Base-by-base conservation (phyloP, 139 green algal species). In the Limnomonas spitsbergensis region DNA sequence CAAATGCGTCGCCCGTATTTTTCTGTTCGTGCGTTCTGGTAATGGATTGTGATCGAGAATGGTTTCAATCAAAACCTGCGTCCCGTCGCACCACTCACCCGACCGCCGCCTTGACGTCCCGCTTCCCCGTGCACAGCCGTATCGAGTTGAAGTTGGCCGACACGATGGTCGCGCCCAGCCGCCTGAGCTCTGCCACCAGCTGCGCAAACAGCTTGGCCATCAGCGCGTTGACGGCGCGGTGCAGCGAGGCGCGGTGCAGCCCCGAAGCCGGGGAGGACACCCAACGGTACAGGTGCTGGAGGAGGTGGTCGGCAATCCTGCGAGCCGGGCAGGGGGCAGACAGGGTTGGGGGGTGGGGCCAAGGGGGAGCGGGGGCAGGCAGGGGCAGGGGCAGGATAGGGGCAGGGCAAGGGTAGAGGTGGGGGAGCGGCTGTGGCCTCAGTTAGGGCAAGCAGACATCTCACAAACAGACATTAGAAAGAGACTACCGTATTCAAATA, bases 281-380 rank as follows among this genome's bases (percentile, higher is more conserved):
- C 95, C 95, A 98, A 31, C 91, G 88, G 80, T 95, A 94, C 76
- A 97, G 52, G 75, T 93, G 81, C 47, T 87, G 75, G 72, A 98
- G 86, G 81, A 98, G 83, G 4, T 35, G 38, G 78, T 94, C 89
- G 1, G 92, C 90, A 61, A 61, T 61, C 47, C 47, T 61, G 47
- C n/a, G n/a, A n/a, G n/a, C 56, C 83, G 78, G 32, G n/a, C 69
- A 75, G 77, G 0, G 38, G 52, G 69, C 1, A 20, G 37, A 32
- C 66, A 31, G 2, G 7, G 53, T 14, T 26, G 53, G 6, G 4
- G 2, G n/a, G 36, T 9, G 31, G 37, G n/a, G n/a, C n/a, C n/a
- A n/a, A n/a, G n/a, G n/a, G n/a, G n/a, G n/a, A n/a, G n/a, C n/a
- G n/a, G n/a, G n/a, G n/a, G n/a, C n/a, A n/a, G n/a, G n/a, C n/a